Evolutionary conservation across 495 filamentous ascomycete species (phyloP).

Genomic region (Cercophora samala): DNA sequence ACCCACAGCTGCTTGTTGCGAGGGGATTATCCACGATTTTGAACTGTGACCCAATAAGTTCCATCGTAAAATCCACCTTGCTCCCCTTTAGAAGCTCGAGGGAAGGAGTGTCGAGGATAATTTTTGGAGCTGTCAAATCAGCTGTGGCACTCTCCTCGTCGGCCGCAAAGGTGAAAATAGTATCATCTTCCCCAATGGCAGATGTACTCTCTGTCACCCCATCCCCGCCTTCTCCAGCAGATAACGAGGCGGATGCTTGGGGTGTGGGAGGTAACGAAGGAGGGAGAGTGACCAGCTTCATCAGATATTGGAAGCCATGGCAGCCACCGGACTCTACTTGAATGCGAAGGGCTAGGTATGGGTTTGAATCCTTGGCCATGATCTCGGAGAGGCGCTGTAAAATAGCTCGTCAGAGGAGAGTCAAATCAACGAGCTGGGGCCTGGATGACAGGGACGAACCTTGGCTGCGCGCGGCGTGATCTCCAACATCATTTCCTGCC

Average conservation of each 20-base stretch:
- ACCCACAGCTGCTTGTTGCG: conserved; percentile 92
- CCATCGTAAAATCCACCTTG: conserved; percentile 92
- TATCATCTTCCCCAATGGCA: conserved; percentile 67
- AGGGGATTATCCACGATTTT: conserved; percentile 90
- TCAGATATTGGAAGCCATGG: conserved; percentile 96
- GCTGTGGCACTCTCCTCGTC: conserved; percentile 16
- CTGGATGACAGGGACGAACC: conserved; percentile 47
- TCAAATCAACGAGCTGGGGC: neutral
- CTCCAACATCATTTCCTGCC: conserved; percentile 73
- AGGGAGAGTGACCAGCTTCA: conserved; percentile 69
- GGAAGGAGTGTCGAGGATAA: conserved; percentile 85
- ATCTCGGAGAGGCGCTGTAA: conserved; percentile 65
- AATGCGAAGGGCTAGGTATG: conserved; percentile 79
- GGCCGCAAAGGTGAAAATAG: conserved; percentile 44
- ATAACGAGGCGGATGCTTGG: too few relatives aligned
- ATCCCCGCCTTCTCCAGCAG: too few relatives aligned
- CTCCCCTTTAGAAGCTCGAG: conserved; percentile 87
- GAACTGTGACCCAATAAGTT: conserved; percentile 97
- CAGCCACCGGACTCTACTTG: conserved; percentile 90
- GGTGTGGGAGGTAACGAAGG: conserved; percentile 34
- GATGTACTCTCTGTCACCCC: conserved; percentile 24
- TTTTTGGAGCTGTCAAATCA: conserved; percentile 55
- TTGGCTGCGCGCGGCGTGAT: conserved; percentile 79
- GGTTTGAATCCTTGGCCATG: conserved; percentile 69
- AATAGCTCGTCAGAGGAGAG: neutral